Base-by-base conservation (phyloP, 148 eudicot genomes). In the Rhododendron molle region DNA sequence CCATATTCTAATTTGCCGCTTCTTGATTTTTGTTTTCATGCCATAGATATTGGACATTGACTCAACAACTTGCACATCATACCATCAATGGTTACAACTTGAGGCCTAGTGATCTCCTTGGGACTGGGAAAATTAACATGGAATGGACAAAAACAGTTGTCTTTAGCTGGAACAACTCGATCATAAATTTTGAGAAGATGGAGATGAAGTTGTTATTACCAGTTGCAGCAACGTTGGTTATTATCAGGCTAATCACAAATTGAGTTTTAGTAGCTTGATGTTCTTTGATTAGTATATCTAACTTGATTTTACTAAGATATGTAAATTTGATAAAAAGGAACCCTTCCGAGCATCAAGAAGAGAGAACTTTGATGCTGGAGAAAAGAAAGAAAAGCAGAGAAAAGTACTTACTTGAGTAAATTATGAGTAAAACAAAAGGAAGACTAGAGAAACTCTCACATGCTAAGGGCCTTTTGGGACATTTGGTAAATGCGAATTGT, bases 41-140 rank as follows among this genome's bases (percentile, higher is more conserved):
- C 28, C 85, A 65, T 81, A 96, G 99, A 87, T 96, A 96, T 88
- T 95, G 98, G 99, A 96, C 98, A 11, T 85, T 96, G 85, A 94
- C 98, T 54, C 99, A 96, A 88, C 97, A 96, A 85, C 93, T 96
- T 82, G 98, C 99, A 47, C n/a, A n/a, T n/a, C n/a, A n/a, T n/a
- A n/a, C n/a, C n/a, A n/a, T n/a, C n/a, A n/a, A n/a, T n/a, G n/a
- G n/a, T n/a, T n/a, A n/a, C n/a, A n/a, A n/a, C n/a, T n/a, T n/a
- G n/a, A n/a, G n/a, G n/a, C n/a, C n/a, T n/a, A n/a, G n/a, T n/a
- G n/a, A n/a, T n/a, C n/a, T n/a, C n/a, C n/a, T n/a, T n/a, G n/a
- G n/a, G n/a, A n/a, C n/a, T n/a, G n/a, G n/a, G n/a, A n/a, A n/a
- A n/a, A n/a, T n/a, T n/a, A n/a, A n/a, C n/a, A n/a, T n/a, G 98